Percentiles rank a stretch among this genome's conserved stretches.
phyloP scores from a whole-genome alignment of 768 basidiomycete species.

The Panaeolus cyanescens region DNA sequence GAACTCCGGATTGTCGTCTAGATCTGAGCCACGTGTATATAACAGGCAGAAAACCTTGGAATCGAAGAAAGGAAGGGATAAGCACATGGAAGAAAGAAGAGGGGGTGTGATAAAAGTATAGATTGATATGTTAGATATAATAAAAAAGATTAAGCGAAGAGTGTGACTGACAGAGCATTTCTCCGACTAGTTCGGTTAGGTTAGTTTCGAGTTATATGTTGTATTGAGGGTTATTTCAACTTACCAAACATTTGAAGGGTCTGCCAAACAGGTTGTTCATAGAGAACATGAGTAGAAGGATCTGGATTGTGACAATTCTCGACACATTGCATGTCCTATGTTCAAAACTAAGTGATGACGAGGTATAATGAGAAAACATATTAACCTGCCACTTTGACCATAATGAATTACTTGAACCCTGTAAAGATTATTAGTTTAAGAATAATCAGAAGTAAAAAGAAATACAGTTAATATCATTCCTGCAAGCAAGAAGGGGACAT shows the following conservation, averaged over 20 bases:
- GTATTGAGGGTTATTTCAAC: conserved; percentile 30
- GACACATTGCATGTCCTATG: conserved; percentile 96
- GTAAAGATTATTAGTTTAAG: conserved; percentile 3
- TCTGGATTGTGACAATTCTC: conserved; percentile 82
- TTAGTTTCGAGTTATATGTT: conserved; percentile 23
- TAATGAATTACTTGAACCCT: conserved; percentile 81
- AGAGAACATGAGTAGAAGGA: conserved; percentile 64
- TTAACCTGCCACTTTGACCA: conserved; percentile 84
- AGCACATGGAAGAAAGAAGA: conserved; percentile 21
- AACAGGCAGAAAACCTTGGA: conserved; percentile 81
- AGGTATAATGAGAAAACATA: conserved; percentile 8
- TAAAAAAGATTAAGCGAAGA: not conserved
- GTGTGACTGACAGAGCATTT: conserved; percentile 81
- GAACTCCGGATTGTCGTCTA: conserved; percentile 48
- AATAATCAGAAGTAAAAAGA: conserved; percentile 3
- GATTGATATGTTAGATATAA: not conserved
- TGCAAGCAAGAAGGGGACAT: conserved; percentile 77
- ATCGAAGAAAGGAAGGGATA: conserved; percentile 21
- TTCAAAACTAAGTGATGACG: conserved; percentile 5
- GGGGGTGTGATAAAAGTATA: not conserved
- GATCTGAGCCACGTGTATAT: conserved; percentile 66
- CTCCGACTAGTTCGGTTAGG: conserved; percentile 67
- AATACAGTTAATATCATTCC: conserved; percentile 91
- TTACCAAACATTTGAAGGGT: conserved; percentile 87
- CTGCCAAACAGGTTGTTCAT: conserved; percentile 96